Evolutionary conservation across 1,284 basidiomycete genomes (phyloP), one percentile per base, ranked within the genome.

Genomic region (Marasmius tenuissimus): DNA sequence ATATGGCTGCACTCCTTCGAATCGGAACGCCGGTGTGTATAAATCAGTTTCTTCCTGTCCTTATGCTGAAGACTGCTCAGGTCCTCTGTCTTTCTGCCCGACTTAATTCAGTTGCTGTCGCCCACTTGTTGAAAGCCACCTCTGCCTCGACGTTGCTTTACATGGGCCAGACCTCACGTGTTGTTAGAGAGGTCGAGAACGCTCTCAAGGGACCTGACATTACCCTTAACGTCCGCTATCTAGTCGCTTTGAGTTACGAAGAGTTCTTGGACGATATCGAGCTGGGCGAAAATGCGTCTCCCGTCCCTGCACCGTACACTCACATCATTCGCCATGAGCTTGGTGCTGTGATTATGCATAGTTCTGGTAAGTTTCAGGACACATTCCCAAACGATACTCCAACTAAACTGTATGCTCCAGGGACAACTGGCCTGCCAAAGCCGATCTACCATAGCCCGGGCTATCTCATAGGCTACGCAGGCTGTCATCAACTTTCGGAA

Each of bases 401-500:
- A 16, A 14, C 38, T 35, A 37, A n/a, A 54, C 37, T 11, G 11
- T n/a, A 34, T 10, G 74, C 75, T 6, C 76, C 74, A 12, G 76
- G 77, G 14, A 76, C 76, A 0, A 78, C 76, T 18, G 76, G 75
- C 38, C 65, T 76, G 33, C 76, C 76, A 6, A 78, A 78, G 61
- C 74, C 76, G 1, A 72, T 78, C 38, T 74, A 68, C 60, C 76
- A 77, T 57, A 68, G 72, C 6, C 74, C 74, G 39, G 67, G 68
- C 0, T 77, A 73, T 50, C 61, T 71, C 9, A 68, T 78, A 11
- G 55, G 72, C 6, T 75, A 71, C 48, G 72, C 74, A 3, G 67
- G 72, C 1, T 72, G 72, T 48, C 76, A 78, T 59, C 68, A 70
- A 37, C 64, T 78, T 35, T 69, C 73, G 4, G 71, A 72, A 50